A percentile compares a stretch with the other conserved stretches of the same genome.
These are phyloP conservation scores for Suhomyces prunicola DNA, from an alignment of 805 yeast genomes.

Conservation along the genomic window DNA sequence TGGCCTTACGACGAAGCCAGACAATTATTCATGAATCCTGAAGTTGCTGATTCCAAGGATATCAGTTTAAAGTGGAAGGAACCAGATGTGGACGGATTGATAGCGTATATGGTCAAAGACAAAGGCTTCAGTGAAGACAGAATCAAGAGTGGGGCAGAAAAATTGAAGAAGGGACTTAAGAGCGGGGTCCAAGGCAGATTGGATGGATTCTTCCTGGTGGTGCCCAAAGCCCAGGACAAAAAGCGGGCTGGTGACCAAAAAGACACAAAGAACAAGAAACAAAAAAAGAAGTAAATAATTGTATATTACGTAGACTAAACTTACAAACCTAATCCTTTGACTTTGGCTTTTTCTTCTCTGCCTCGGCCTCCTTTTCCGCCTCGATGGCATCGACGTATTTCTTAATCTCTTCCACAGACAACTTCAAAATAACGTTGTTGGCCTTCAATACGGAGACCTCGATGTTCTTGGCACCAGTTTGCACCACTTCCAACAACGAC, in stretches of 20 bases:
- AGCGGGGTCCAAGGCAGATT: slow-evolving; percentile 86
- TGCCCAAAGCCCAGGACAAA: slow-evolving; percentile 38
- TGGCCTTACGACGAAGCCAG: slow-evolving; percentile 94
- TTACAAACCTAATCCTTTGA: slow-evolving; percentile 9
- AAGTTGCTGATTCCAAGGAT: slow-evolving; percentile 59
- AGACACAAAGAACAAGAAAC: slow-evolving; percentile 28
- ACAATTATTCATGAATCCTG: slow-evolving; percentile 78
- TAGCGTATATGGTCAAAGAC: slow-evolving; percentile 77
- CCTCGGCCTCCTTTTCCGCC: slow-evolving; percentile 81
- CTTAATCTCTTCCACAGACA: slow-evolving; percentile 70
- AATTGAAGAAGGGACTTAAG: slow-evolving; percentile 78
- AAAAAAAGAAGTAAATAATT: slow-evolving; percentile 12
- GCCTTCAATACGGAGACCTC: slow-evolving; percentile 88
- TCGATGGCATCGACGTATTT: slow-evolving; percentile 78
- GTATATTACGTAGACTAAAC: neutral
- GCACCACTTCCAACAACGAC: slow-evolving; percentile 91
- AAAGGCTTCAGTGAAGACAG: slow-evolving; percentile 94
- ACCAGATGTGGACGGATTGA: slow-evolving; percentile 81
- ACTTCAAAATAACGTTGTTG: slow-evolving; percentile 51
- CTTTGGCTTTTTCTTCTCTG: slow-evolving; percentile 62
- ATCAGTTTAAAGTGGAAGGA: slow-evolving; percentile 79
- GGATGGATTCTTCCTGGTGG: slow-evolving; percentile 85
- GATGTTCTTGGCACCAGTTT: slow-evolving; percentile 95
- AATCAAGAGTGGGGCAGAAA: slow-evolving; percentile 80
- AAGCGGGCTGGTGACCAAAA: slow-evolving; percentile 31